phyloP scores from a whole-genome alignment of 2,329 filamentous ascomycete species.

The Hortaea sp. region DNA sequence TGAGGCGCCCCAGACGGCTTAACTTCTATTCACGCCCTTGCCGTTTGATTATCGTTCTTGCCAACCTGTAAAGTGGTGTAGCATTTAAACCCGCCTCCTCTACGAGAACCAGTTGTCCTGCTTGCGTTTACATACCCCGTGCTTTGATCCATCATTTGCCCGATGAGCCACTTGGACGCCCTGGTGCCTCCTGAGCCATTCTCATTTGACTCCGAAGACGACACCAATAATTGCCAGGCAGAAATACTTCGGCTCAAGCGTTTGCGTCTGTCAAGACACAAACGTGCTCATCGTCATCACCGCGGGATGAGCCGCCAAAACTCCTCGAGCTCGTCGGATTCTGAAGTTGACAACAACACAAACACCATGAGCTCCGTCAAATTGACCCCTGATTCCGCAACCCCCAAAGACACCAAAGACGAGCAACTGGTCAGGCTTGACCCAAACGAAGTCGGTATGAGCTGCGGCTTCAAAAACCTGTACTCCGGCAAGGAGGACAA shows the following conservation, averaged over 20 bases:
- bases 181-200: not conserved
- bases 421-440: slow-evolving; percentile 2
- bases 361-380: not conserved
- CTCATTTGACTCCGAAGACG: not conserved
- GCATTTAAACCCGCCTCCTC: too few relatives aligned
- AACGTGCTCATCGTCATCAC: not conserved
- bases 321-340: not conserved
- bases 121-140: too few relatives aligned
- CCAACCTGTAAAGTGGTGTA: too few relatives aligned
- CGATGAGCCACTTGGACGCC: slow-evolving; percentile 1
- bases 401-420: not conserved
- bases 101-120: too few relatives aligned
- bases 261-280: too few relatives aligned
- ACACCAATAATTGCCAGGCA: not conserved
- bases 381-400: not conserved
- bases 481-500: slow-evolving; percentile 43
- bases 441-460: slow-evolving; percentile 24
- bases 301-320: not conserved
- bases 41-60: too few relatives aligned
- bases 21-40: too few relatives aligned
- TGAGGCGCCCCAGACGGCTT: too few relatives aligned
- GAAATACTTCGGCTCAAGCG: not conserved
- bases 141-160: not conserved
- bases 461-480: slow-evolving; percentile 35
- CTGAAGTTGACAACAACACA: not conserved